Base-by-base conservation (phyloP, 306 rosid species). In the Neltuma alba region DNA sequence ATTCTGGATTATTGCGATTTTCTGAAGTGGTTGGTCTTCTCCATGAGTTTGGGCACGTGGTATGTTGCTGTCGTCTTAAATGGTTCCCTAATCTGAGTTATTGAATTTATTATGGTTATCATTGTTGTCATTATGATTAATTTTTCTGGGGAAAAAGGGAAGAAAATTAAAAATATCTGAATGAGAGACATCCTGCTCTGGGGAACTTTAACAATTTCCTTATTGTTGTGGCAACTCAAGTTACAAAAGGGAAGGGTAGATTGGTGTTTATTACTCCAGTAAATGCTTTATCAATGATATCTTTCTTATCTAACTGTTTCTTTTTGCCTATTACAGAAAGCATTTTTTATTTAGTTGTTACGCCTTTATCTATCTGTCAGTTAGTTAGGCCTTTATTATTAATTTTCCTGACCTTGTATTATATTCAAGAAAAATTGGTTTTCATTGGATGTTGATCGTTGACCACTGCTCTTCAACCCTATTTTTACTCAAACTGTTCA, bases 31-130 rank as follows among this genome's bases (percentile, higher is more conserved):
- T 91, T 79, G 82, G 90, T 83, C 90, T 95, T 82, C 89, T 95
- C 89, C 97, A 93, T 30, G 98, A 95, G 89, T 89, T 95, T 82
- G 99, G 99, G 83, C 99, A 95, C 70, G 91, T 95, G 99, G 99
- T 95, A 93, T 74, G 93, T 77, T 77, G 75, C 79, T 91, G 75
- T 83, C 31, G 21, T 82, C 52, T 79, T 69, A 52, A 80, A 42
- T n/a, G 40, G 40, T 83, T 78, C 74, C 50, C 77, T 79, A 31
- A 27, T 70, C 58, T 55, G 74, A 70, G 47, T 50, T 74, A 25
- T 76, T 70, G 73, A n/a, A 14, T 76, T 58, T 31, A 5, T 23
- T 57, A 7, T 65, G 55, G 42, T 57, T 48, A 38, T 76, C 70
- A 9, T 71, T 76, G 9, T 60, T 45, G 34, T 75, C 79, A 70